Evolutionary conservation across 208 protist species (phyloP).

Genomic region (Leishmania gerbilli): DNA sequence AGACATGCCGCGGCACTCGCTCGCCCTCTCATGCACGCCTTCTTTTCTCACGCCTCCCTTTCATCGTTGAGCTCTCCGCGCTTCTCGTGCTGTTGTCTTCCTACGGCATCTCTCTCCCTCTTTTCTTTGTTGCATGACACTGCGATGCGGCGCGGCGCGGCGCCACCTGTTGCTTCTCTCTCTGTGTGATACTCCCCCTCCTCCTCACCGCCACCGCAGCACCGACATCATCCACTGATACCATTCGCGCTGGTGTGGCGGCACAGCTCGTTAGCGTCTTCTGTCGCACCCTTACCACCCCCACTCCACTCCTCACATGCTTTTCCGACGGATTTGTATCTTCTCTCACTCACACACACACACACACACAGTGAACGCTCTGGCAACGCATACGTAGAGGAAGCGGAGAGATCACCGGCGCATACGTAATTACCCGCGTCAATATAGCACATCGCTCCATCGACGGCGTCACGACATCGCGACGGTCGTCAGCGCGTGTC

Average conservation of each 20-base stretch:
- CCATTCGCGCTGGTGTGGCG: background rate
- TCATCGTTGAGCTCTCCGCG: background rate
- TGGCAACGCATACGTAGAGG: background rate
- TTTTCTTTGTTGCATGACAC: background rate
- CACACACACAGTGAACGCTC: too few relatives aligned
- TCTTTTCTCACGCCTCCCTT: background rate
- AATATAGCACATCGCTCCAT: background rate
- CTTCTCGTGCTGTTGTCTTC: background rate
- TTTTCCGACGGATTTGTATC: background rate
- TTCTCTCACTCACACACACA: too few relatives aligned
- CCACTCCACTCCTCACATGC: too few relatives aligned
- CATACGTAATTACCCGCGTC: background rate
- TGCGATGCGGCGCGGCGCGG: background rate
- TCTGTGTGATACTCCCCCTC: background rate
- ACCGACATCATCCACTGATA: background rate
- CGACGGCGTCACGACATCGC: background rate
- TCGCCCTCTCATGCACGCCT: background rate
- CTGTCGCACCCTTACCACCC: background rate
- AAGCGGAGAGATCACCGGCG: background rate
- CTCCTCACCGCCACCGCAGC: background rate
- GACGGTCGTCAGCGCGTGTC: background rate
- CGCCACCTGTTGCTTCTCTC: background rate
- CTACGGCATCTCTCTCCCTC: slow-evolving; percentile 1
- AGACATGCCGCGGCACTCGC: background rate
- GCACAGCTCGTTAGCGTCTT: background rate